phyloP scores from a whole-genome alignment of 2,329 filamentous ascomycete species.

The Sphaerulina musiva region DNA sequence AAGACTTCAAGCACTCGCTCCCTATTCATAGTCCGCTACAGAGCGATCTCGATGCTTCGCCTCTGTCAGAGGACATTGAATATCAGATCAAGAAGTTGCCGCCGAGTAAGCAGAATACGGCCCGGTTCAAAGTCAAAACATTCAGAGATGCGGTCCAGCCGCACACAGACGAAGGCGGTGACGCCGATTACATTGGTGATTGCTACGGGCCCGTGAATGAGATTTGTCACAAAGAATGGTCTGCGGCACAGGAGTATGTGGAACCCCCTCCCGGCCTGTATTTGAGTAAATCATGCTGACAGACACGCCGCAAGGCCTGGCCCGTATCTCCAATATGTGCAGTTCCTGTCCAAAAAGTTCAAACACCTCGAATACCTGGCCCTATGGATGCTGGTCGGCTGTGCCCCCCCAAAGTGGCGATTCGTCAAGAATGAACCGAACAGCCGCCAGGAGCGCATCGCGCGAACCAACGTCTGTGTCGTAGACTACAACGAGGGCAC shows the following conservation, averaged over 20 bases:
- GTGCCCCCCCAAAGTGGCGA: constrained; percentile 25
- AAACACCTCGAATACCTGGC: constrained; percentile 22
- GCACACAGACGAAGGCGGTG: constrained; percentile 23
- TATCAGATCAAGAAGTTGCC: constrained; percentile 1
- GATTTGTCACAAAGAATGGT: neutral
- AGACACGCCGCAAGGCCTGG: constrained; percentile 1
- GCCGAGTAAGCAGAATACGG: neutral
- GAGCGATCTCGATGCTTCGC: no score
- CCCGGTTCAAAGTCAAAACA: neutral
- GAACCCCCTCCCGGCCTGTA: no score
- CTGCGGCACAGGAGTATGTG: neutral
- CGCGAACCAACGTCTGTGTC: constrained; percentile 17
- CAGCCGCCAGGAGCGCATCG: constrained; percentile 13
- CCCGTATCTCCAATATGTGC: constrained; percentile 23
- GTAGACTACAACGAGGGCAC: constrained; percentile 15
- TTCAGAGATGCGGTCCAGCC: constrained; percentile 19
- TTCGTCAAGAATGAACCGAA: constrained; percentile 12
- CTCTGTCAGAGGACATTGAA: neutral
- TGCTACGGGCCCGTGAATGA: constrained; percentile 14
- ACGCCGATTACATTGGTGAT: constrained; percentile 24
- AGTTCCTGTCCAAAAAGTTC: constrained; percentile 12
- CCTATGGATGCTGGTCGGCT: constrained; percentile 25
- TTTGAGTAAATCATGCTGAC: neutral
- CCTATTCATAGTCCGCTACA: no score
- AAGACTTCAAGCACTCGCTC: no score